Evolutionary conservation across 257 asterid species (phyloP).

Genomic region (Lycium barbarum): DNA sequence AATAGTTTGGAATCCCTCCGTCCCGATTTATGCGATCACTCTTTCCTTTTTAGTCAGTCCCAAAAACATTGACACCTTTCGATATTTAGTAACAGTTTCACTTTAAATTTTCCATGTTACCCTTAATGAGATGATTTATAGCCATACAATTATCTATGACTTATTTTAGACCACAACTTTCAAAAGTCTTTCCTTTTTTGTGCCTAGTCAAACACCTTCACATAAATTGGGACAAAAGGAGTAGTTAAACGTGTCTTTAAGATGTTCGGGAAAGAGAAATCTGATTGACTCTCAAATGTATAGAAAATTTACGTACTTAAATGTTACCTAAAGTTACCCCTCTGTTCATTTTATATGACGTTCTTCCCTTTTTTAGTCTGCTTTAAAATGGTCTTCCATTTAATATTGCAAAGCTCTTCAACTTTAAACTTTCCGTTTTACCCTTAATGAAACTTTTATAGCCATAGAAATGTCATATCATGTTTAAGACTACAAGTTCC

Average conservation of each 20-base stretch:
- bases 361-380: not conserved
- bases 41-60: no score
- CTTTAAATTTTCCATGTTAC: no score
- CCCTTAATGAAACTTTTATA: not conserved
- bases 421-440: not conserved
- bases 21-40: no score
- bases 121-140: no score
- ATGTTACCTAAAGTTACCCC: not conserved
- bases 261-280: not conserved
- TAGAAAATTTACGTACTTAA: not conserved
- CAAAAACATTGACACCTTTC: no score
- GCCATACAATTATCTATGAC: no score
- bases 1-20: not conserved
- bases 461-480: not conserved
- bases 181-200: no score
- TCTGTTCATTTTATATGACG: not conserved
- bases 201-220: no score
- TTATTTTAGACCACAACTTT: no score
- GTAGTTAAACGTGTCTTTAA: not conserved
- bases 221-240: no score
- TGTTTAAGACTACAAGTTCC: not conserved
- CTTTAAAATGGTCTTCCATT: not conserved
- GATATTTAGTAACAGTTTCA: no score
- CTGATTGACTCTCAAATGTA: not conserved
- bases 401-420: not conserved